A percentile compares a stretch with the other conserved stretches of the same genome.
phyloP scores from a whole-genome alignment of 768 basidiomycete genomes.

The Russula sp. region DNA sequence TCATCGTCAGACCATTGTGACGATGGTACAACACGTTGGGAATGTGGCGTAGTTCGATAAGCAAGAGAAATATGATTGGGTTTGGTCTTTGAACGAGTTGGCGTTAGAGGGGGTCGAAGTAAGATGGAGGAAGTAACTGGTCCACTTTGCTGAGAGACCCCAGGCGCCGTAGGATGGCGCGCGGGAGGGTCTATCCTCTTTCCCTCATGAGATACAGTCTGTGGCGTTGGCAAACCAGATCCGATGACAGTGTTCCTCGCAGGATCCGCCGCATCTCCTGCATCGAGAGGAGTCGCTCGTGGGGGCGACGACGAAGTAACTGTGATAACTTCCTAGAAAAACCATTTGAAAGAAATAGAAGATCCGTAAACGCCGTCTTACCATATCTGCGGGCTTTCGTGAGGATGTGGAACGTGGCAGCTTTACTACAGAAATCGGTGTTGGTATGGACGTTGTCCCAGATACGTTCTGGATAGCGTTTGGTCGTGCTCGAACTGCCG shows the following conservation, averaged over 20 bases:
- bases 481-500: not conserved
- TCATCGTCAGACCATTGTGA: slow-evolving; percentile 16
- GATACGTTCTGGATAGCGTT: not conserved
- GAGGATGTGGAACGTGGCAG: not conserved
- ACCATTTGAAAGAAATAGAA: not conserved
- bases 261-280: not conserved
- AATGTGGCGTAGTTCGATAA: slow-evolving; percentile 9
- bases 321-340: not conserved
- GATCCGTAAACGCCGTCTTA: not conserved
- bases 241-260: not conserved
- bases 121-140: not conserved
- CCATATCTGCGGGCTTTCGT: not conserved
- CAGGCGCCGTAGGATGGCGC: not conserved
- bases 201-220: not conserved
- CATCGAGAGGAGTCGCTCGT: not conserved
- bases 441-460: slow-evolving; percentile 7
- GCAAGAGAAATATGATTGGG: not conserved
- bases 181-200: not conserved
- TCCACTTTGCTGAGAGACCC: not conserved
- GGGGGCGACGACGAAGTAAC: not conserved
- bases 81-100: slow-evolving; percentile 2
- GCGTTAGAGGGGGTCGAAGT: slow-evolving; percentile 2
- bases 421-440: slow-evolving; percentile 2
- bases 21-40: slow-evolving; percentile 18
- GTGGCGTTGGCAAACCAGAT: slow-evolving; percentile 1